Conservation (phyloP, 352 stramenopile species). For the Phytophthora tentaculata region DNA sequence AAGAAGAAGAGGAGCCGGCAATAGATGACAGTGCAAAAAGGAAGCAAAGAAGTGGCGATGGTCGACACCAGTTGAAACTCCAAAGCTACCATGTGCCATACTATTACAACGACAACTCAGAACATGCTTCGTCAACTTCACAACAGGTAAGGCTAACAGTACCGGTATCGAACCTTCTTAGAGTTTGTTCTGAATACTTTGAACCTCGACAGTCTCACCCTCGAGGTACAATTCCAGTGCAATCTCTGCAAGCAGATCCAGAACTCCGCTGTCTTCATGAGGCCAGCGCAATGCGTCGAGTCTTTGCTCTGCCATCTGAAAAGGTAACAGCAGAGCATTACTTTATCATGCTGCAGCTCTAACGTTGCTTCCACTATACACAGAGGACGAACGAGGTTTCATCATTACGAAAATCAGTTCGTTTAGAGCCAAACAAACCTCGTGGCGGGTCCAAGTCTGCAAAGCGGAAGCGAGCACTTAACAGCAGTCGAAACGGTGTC, state of each 20-base stretch:
- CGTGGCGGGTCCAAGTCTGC: slow-evolving; percentile 13
- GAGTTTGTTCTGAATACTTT: not conserved
- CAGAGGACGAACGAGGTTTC: slow-evolving; percentile 6
- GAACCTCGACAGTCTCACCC: slow-evolving; percentile 38
- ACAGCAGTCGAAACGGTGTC: slow-evolving; percentile 3
- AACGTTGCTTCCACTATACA: not conserved
- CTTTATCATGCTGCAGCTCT: not conserved
- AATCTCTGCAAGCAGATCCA: slow-evolving; percentile 52
- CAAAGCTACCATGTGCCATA: slow-evolving; percentile 50
- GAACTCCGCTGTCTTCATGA: slow-evolving; percentile 65
- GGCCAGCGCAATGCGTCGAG: slow-evolving; percentile 39
- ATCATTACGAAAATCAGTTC: slow-evolving; percentile 19
- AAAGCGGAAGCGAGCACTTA: slow-evolving; percentile 13
- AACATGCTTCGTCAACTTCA: not conserved
- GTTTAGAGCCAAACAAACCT: slow-evolving; percentile 8
- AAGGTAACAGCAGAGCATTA: slow-evolving; percentile 6
- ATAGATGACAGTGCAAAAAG: slow-evolving; percentile 12
- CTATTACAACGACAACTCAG: slow-evolving; percentile 24
- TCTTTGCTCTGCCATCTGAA: slow-evolving; percentile 28
- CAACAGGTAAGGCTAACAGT: slow-evolving; percentile 28
- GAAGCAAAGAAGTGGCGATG: slow-evolving; percentile 7
- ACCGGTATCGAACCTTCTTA: not conserved
- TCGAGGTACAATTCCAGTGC: slow-evolving; percentile 50
- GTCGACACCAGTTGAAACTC: slow-evolving; percentile 24
- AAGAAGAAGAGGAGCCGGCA: slow-evolving; percentile 17